These are phyloP conservation scores for Pyrus betulifolia DNA, from an alignment of 306 rosid species.

Conservation along the genomic window DNA sequence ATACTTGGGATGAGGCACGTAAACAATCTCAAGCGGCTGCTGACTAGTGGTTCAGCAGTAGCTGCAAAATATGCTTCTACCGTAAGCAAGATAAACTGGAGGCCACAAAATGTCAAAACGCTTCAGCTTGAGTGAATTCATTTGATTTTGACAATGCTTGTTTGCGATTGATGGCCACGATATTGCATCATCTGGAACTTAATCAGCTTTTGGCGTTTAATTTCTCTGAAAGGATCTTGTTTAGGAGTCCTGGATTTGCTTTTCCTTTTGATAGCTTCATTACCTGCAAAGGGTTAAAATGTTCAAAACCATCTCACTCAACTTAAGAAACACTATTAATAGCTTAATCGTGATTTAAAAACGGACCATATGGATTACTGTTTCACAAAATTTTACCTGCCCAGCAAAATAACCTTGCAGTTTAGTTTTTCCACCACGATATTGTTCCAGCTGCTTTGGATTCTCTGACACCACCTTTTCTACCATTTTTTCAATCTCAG, in stretches of 20 bases:
- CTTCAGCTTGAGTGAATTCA: background rate
- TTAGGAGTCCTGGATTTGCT: conserved; percentile 82
- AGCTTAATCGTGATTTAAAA: background rate
- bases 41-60: background rate
- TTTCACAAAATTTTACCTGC: conserved; percentile 46
- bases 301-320: background rate
- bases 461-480: conserved; percentile 69
- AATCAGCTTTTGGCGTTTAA: conserved; percentile 63
- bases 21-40: background rate
- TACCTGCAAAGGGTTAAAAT: conserved; percentile 32
- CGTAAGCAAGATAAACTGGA: background rate
- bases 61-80: background rate
- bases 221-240: conserved; percentile 78
- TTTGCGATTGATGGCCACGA: background rate
- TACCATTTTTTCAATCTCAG: conserved; percentile 78
- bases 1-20: background rate
- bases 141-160: background rate
- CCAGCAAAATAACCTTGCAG: conserved; percentile 85
- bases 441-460: conserved; percentile 88
- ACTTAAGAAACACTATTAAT: background rate
- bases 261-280: conserved; percentile 94
- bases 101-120: background rate
- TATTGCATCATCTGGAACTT: background rate
- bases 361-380: background rate
- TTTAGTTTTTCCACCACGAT: conserved; percentile 78